Evolutionary conservation across 768 basidiomycete species (phyloP).

Genomic region (Gyrodon lividus): DNA sequence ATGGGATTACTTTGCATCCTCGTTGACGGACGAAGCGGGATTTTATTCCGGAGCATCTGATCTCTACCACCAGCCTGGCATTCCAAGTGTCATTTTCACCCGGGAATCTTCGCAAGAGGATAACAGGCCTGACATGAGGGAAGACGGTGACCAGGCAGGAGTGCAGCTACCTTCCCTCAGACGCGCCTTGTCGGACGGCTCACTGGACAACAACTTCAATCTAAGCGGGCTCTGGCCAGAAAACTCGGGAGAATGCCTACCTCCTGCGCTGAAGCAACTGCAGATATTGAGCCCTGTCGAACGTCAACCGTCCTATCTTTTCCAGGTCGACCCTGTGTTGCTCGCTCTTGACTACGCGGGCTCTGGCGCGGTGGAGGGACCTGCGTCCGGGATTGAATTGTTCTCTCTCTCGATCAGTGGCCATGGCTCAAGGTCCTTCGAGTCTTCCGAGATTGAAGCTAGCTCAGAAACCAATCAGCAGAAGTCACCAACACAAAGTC

Average conservation of each 20-base stretch:
- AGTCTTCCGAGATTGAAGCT: background rate
- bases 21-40: background rate
- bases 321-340: slow-evolving; percentile 30
- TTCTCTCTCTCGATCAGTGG: background rate
- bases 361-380: background rate
- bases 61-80: background rate
- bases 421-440: background rate
- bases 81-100: background rate
- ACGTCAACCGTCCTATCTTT: background rate
- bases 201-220: slow-evolving; percentile 12
- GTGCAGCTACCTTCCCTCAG: slow-evolving; percentile 16
- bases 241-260: slow-evolving; percentile 14
- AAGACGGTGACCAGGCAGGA: background rate
- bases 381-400: background rate
- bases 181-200: slow-evolving; percentile 18
- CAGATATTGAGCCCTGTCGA: slow-evolving; percentile 15
- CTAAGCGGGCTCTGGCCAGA: slow-evolving; percentile 6
- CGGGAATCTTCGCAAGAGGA: background rate
- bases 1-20: slow-evolving; percentile 2
- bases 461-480: no score
- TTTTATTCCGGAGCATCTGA: background rate
- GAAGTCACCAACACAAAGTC: background rate
- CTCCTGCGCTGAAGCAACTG: slow-evolving; percentile 21
- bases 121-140: background rate
- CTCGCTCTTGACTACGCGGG: slow-evolving; percentile 18